Conservation (phyloP, 2,329 filamentous ascomycete species). For the Aulographum hederae region DNA sequence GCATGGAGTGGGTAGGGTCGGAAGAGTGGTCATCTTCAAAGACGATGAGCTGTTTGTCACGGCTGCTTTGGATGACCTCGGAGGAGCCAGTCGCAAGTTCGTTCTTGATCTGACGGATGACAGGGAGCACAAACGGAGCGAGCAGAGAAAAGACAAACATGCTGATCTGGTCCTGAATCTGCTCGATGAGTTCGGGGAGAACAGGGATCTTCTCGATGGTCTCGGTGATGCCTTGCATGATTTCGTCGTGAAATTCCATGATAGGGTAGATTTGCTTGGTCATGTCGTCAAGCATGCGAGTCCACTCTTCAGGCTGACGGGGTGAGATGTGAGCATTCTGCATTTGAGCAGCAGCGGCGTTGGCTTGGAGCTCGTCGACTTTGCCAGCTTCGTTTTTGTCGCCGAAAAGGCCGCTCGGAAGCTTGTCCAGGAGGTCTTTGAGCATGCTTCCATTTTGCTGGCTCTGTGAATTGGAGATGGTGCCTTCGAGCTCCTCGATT, state of each 20-base stretch:
- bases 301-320: slow-evolving; percentile 68
- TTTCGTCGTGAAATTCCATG: slow-evolving; percentile 76
- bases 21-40: slow-evolving; percentile 60
- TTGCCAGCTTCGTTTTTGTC: slow-evolving; percentile 55
- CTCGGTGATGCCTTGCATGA: slow-evolving; percentile 61
- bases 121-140: slow-evolving; percentile 70
- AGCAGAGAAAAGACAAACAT: slow-evolving; percentile 84
- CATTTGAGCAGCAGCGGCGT: slow-evolving; percentile 58
- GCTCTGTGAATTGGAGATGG: slow-evolving; percentile 42
- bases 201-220: slow-evolving; percentile 75
- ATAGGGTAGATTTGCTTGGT: slow-evolving; percentile 72
- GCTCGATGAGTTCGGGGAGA: slow-evolving; percentile 67
- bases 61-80: slow-evolving; percentile 72
- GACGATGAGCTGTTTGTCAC: slow-evolving; percentile 69
- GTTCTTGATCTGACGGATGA: slow-evolving; percentile 71
- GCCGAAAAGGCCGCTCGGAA: slow-evolving; percentile 66
- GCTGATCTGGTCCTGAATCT: slow-evolving; percentile 73
- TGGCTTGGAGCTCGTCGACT: slow-evolving; percentile 61
- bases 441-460: slow-evolving; percentile 55
- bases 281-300: slow-evolving; percentile 53
- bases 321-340: slow-evolving; percentile 57
- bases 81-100: slow-evolving; percentile 74
- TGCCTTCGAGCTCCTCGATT: slow-evolving; percentile 73
- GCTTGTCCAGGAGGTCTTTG: slow-evolving; percentile 61
- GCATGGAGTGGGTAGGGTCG: slow-evolving; percentile 87